Evolutionary conservation across 2,329 filamentous ascomycete genomes (phyloP), one percentile per base, ranked within the genome.

Genomic region (Fusarium chuoi): DNA sequence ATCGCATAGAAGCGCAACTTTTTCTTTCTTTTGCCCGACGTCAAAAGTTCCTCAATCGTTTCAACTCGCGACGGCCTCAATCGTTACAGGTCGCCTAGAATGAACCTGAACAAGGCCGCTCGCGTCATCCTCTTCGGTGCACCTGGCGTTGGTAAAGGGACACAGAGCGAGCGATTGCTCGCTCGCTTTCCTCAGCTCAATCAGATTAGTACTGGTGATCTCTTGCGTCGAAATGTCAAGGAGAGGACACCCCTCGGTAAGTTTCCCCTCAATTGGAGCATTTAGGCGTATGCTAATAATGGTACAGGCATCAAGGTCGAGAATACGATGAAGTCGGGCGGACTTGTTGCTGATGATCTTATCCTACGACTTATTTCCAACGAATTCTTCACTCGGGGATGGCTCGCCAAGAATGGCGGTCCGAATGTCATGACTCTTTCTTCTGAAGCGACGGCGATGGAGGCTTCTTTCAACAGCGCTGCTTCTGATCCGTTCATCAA

Each of bases 91-190:
- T 75, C 70, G 72, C 75, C 65, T 77, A 80, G 79, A 74, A 91
- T 92, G 90, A 87, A 90, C 84, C 89, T 97, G 79, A 89, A 88
- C 75, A 91, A 89, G 84, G 96, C 96, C 65, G 96, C 96, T 62
- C 93, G 96, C 72, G 92, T 98, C 73, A 98, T 99, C 80, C 90
- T 99, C 76, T 90, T 99, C 78, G 96, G 96, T 78, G 95, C 96
- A 59, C 96, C 96, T n/a, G 95, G 95, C 66, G 96, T 98, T 65
- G 96, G 96, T 72, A 99, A 99, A 83, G 96, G 96, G 72, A 99
- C 96, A 7, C 96, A 99, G 85, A 94, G 94, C 58, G 94, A 97
- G 82, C 91, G 96, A 70, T 87, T 99, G 71, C 91, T 98, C 76
- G 87, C 91, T 77, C 91, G 93, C 75, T 99, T 96, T 81, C 94